Evolutionary conservation across 2,329 filamentous ascomycete species (phyloP), one percentile per base, ranked within the genome.

Genomic region (Colletotrichum sp.): DNA sequence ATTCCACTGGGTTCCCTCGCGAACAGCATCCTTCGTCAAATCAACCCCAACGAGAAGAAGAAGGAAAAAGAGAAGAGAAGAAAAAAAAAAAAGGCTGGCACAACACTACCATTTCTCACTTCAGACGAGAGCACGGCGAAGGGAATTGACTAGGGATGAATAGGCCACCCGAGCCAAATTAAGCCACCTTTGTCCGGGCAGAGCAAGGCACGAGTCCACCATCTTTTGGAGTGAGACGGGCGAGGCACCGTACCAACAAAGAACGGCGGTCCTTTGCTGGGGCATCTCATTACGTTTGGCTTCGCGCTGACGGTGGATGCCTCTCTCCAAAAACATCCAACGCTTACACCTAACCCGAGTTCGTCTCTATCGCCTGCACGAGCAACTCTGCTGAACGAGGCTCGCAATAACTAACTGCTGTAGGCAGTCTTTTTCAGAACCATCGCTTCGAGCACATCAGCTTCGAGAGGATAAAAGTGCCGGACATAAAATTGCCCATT

Each of bases 401-500:
- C 30, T 61, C 32, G 13, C 28, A 13, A 32, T 34, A 48, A 48
- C 44, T 13, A 13, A 48, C 12, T 48, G 44, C 44, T 48, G 44
- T 22, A 13, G n/a, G 44, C 44, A 22, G n/a, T 15, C 28, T 32
- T 66, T 28, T 36, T 57, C n/a, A 57, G 44, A 39, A 66, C n/a
- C 32, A 22, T 28, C 28, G 57, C 48, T 61, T 34, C 25, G 66
- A 52, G 30, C 72, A 60, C n/a, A 57, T 8, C 48, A 67, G 30
- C 34, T 22, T 34, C 30, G 13, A 55, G 27, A 52, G 16, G 25
- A 61, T 61, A 7, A 65, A 60, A 30, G 44, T 73, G 73, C 44
- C 57, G 48, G 65, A 27, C 73, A 75, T 34, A 75, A 75, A 65
- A 64, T 68, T 76, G 70, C 70, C 68, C 72, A 64, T 68, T 76